Evolutionary conservation across 208 protist species (phyloP), one percentile per base, ranked within the genome.

Genomic region (Crithidia fasciculata): DNA sequence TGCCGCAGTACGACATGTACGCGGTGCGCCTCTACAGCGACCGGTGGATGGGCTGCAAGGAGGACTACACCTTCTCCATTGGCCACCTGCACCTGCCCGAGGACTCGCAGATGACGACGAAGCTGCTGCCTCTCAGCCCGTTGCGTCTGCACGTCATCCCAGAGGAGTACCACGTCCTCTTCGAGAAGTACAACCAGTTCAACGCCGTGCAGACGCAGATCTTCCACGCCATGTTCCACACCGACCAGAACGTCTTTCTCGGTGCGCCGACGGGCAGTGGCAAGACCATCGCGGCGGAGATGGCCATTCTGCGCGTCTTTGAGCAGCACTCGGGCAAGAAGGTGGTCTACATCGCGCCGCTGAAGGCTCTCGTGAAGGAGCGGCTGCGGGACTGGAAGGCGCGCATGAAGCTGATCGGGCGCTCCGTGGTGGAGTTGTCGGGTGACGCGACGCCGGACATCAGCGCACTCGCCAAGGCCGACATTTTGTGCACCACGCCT

Each of bases 331-430:
- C 96, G 7, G 91, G 88, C 16, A 87, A 85, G 66, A 98, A 99
- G 86, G 89, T 97, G 19, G 97, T 99, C 15, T 99, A 99, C 87
- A 99, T 99, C 69, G 99, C 98, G 13, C 99, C 99, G 28, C 85
- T 99, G 37, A 99, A 99, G 86, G 99, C 99, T 0, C 92, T 99
- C 15, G 98, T 99, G 54, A 96, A 98, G 75, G 99, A 99, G 93
- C 90, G 99, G 19, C 81, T 99, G 83, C 85, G 93, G 12, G 99
- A 99, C 80, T 99, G 99, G 99, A 73, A 67, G 8, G 66, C 76
- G 7, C 92, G 97, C 28, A 98, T 99, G 74, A 72, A 87, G 54
- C 60, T 78, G 58, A 78, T 99, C 2, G 98, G 98, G 37, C 94
- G 98, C 54, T 83, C 81, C 43, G 83, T 99, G 7, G 96, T 99